phyloP scores from a whole-genome alignment of 768 basidiomycete species.

The Termitomyces sp. region DNA sequence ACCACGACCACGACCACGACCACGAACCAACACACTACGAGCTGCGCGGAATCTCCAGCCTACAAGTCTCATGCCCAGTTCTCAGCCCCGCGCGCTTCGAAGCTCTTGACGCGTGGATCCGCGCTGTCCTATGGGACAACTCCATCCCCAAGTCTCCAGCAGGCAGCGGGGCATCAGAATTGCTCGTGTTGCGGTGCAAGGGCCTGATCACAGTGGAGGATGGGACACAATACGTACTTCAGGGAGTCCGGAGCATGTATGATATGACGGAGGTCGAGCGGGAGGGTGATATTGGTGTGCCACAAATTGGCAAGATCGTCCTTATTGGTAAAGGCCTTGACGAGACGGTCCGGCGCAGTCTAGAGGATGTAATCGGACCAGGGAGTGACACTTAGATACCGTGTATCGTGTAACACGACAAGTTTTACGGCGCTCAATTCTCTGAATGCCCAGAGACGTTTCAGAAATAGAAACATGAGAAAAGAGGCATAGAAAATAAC shows the following conservation, averaged over 20 bases:
- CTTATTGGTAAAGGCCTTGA: conserved; percentile 83
- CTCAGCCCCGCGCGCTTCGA: conserved; percentile 46
- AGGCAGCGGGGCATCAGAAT: conserved; percentile 13
- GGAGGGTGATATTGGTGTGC: conserved; percentile 42
- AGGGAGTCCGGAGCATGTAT: conserved; percentile 90
- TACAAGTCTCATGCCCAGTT: conserved; percentile 61
- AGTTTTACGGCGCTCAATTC: neutral
- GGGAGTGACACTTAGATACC: neutral
- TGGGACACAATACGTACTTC: conserved; percentile 70
- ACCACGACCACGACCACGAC: neutral
- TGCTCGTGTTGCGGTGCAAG: conserved; percentile 84
- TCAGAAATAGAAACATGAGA: neutral
- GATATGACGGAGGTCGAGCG: conserved; percentile 60
- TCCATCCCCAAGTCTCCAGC: conserved; percentile 34
- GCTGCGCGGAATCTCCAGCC: conserved; percentile 77
- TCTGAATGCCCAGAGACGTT: neutral
- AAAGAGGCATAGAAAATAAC: neutral
- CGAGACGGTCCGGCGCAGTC: conserved; percentile 49
- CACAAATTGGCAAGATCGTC: conserved; percentile 74
- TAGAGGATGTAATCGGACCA: conserved; percentile 31
- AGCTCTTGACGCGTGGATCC: conserved; percentile 76
- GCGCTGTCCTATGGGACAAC: conserved; percentile 79
- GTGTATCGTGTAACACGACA: neutral
- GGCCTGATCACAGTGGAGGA: conserved; percentile 61
- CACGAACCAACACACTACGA: conserved; percentile 54